These are phyloP conservation scores for Cetraspora pellucida DNA, from an alignment of 192 early-diverging fungal species.

Conservation along the genomic window DNA sequence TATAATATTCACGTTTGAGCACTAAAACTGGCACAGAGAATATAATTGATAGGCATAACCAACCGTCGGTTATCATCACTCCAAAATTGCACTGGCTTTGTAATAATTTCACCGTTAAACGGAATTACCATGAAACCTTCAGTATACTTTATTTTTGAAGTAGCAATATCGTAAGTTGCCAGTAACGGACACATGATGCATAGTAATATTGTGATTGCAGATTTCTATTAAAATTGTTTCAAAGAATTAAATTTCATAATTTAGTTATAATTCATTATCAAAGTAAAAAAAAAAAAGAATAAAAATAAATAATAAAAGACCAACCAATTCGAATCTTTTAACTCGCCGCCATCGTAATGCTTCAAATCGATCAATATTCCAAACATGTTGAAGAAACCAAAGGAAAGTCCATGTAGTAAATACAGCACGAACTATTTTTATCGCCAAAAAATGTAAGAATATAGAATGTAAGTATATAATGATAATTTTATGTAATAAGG, in stretches of 20 bases:
- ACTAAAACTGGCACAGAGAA: conserved; percentile 44
- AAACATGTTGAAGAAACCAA: conserved; percentile 31
- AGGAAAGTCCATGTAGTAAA: conserved; percentile 20
- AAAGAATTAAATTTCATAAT: not conserved
- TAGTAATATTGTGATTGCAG: conserved; percentile 18
- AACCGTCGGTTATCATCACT: conserved; percentile 33
- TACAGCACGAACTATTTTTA: conserved; percentile 12
- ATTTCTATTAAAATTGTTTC: conserved; percentile 12
- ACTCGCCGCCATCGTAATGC: conserved; percentile 24
- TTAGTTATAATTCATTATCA: not conserved
- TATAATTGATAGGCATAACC: conserved; percentile 36
- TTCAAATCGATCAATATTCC: conserved; percentile 22
- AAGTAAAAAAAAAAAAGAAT: not conserved
- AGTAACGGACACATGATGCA: conserved; percentile 14
- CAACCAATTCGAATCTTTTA: conserved; percentile 28
- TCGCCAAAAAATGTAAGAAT: too few relatives aligned
- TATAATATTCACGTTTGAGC: conserved; percentile 44
- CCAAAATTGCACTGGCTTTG: conserved; percentile 36
- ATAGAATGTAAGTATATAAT: too few relatives aligned
- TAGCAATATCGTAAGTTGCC: conserved; percentile 32
- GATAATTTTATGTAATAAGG: not conserved
- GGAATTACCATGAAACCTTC: conserved; percentile 39
- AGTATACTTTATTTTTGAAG: conserved; percentile 41
- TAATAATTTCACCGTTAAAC: conserved; percentile 33
- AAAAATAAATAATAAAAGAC: not conserved